phyloP scores from a whole-genome alignment of 805 yeast genomes.

The Schwanniomyces sp. region DNA sequence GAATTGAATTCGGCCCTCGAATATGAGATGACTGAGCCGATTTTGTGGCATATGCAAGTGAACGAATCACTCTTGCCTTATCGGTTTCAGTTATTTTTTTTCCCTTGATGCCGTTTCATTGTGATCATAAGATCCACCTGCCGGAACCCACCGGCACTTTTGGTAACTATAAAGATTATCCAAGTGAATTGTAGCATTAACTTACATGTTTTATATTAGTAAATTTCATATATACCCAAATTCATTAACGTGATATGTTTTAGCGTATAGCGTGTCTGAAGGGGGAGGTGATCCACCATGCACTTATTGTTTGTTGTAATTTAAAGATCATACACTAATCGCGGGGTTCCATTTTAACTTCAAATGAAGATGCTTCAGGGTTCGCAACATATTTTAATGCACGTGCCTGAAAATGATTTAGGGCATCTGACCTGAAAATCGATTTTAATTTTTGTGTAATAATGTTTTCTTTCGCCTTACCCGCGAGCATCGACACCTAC shows the following conservation, averaged over 20 bases:
- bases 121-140: too few species aligned
- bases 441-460: not conserved
- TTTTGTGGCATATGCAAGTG: slow-evolving; percentile 1
- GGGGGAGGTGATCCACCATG: too few species aligned
- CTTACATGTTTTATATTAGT: too few species aligned
- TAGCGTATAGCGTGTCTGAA: too few species aligned
- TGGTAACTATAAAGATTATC: too few species aligned
- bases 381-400: not conserved
- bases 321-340: not conserved
- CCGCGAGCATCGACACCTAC: not conserved
- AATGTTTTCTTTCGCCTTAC: not conserved
- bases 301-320: too few species aligned
- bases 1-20: not conserved
- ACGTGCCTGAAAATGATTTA: not conserved
- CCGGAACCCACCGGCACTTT: too few species aligned
- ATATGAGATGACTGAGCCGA: not conserved
- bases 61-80: not conserved
- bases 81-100: not conserved
- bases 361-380: too few species aligned
- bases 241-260: too few species aligned
- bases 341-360: not conserved
- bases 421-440: not conserved
- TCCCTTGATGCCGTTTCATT: too few species aligned
- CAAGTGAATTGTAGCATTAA: too few species aligned
- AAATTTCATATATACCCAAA: too few species aligned